A percentile compares a stretch with the other conserved stretches of the same genome.
phyloP scores from a whole-genome alignment of 805 yeast species.

The Ogataea minuta region DNA sequence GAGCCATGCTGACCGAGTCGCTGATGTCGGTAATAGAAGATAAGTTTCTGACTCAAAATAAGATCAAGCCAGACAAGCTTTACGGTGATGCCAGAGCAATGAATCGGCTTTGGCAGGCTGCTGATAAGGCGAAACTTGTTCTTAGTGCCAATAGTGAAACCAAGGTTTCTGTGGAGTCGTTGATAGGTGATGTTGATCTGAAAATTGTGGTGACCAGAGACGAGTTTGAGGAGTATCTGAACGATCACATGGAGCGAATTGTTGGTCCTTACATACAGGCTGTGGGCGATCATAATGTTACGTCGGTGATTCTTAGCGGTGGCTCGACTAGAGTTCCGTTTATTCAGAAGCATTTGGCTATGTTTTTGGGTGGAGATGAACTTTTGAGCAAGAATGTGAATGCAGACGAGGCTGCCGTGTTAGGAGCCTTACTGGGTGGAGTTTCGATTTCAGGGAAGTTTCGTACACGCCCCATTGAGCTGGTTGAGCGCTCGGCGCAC shows the following conservation, averaged over 20 bases:
- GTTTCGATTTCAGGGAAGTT: slow-evolving; percentile 68
- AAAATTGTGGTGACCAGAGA: slow-evolving; percentile 63
- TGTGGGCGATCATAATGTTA: slow-evolving; percentile 23
- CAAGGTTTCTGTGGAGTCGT: slow-evolving; percentile 69
- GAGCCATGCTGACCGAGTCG: slow-evolving; percentile 65
- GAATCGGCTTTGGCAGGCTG: slow-evolving; percentile 70
- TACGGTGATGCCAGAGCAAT: slow-evolving; percentile 51
- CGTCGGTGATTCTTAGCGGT: slow-evolving; percentile 78
- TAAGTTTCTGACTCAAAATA: slow-evolving; percentile 51
- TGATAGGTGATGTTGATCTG: slow-evolving; percentile 74
- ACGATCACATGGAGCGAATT: slow-evolving; percentile 45
- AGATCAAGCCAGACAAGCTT: slow-evolving; percentile 39
- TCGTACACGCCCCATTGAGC: slow-evolving; percentile 57
- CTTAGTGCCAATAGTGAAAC: slow-evolving; percentile 87
- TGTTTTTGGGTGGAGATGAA: slow-evolving; percentile 54
- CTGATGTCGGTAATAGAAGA: slow-evolving; percentile 60
- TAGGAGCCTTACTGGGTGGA: slow-evolving; percentile 87
- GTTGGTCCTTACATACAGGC: slow-evolving; percentile 55
- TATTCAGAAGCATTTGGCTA: slow-evolving; percentile 60
- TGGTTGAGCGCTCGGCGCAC: slow-evolving; percentile 54
- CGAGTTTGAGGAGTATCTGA: slow-evolving; percentile 67
- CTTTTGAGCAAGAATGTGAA: slow-evolving; percentile 78
- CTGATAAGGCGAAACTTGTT: slow-evolving; percentile 85
- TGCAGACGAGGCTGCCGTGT: slow-evolving; percentile 92
- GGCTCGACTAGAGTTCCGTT: slow-evolving; percentile 91